Base-by-base conservation (phyloP, 176 grass and related monocot species). In the Canna indica region DNA sequence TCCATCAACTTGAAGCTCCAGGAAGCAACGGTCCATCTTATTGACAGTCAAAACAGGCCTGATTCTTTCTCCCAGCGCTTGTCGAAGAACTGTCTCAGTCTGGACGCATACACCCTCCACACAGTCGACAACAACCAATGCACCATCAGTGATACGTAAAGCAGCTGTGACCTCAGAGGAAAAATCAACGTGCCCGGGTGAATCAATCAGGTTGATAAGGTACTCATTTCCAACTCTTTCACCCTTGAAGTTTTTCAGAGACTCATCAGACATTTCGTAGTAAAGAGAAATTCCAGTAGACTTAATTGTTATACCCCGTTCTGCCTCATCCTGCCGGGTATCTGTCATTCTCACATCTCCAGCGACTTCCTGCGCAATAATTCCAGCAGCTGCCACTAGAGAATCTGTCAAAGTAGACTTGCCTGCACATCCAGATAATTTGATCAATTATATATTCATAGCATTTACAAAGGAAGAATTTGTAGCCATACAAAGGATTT, bases 51-150 rank as follows among this genome's bases (percentile, higher is more conserved):
- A 31, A 30, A 61, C 58, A 30, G 58, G 58, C 18, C 38, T 45
- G 14, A 68, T 68, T 46, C 66, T 44, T 68, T 68, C 66, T 68
- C 66, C 66, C n/a, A 68, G 9, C 11, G 66, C 66, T 45, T 68
- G 66, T 13, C 66, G 36, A n/a, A 68, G 66, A 26, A 68, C 66
- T 44, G 66, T 68, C 46, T 68, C 66, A 29, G 66, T 68, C 8
- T 68, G 66, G 24, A 65, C 62, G 18, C 62, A 65, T 6, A 65
- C 62, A 65, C 62, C 62, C 62, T 65, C 62, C 16, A 65, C 32
- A 24, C 62, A 65, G 32, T 65, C 62, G 18, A 65, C 62, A n/a
- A 65, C 62, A 8, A 65, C 62, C 7, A 68, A 27, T 44, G 66
- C 66, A 45, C 36, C 66, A 45, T 68, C 66, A 68, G 66, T 68